Evolutionary conservation across 768 basidiomycete species (phyloP), one percentile per base, ranked within the genome.

Genomic region (Candolleomyces aberdarensis): DNA sequence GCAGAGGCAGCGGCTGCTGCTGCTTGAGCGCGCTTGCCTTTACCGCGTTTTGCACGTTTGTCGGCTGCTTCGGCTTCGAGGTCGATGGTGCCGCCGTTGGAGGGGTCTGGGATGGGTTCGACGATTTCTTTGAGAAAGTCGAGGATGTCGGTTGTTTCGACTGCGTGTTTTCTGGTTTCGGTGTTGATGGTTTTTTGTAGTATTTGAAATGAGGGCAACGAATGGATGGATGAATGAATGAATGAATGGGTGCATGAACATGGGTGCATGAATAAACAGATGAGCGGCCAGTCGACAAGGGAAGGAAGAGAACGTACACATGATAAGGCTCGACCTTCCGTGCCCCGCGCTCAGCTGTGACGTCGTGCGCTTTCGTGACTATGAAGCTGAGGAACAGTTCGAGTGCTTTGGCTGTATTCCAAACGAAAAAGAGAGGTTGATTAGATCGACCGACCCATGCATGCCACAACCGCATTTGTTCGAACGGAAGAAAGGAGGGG

Each of bases 121-220:
- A 96, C 94, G 56, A 97, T 86, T 70, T 98, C 95, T 70, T 92
- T 91, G 36, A 98, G 83, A 74, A 98, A 98, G 73, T 98, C 96
- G 54, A 98, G 86, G 79, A 87, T 91, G 64, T 94, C 88, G 11
- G 87, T 90, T 15, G 86, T 88, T 60, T 92, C 89, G 9, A 98
- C 87, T 0, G 94, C 93, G 66, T 94, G 92, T 80, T 98, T 98
- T 64, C 96, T 98, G 71, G 26, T 26, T 26, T 26, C 26, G 26
- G 26, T 26, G 26, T 26, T 11, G 22, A 26, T 58, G 43, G 36
- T 41, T 32, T 53, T 26, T n/a, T 41, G 31, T 36, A 53, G 26
- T 29, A 53, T 52, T 22, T 29, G 54, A 29, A 55, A 29, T 29
- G n/a, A 26, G 36, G 61, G 31, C 15, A 43, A 8, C 8, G 36